phyloP scores from a whole-genome alignment of 2,329 filamentous ascomycete genomes.

The Aspergillus aculeatinus region DNA sequence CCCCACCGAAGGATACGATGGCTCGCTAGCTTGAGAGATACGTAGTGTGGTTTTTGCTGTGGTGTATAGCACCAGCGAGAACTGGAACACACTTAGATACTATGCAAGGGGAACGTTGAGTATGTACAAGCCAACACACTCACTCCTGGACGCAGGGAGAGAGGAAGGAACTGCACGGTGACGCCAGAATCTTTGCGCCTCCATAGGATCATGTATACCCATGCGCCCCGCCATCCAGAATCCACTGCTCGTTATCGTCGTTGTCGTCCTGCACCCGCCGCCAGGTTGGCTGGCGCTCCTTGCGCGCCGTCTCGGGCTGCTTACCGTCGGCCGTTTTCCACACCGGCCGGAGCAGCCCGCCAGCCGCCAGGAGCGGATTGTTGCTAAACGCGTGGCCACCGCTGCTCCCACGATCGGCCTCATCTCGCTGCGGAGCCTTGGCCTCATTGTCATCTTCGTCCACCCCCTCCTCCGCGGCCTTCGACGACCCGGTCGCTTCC shows the following conservation, averaged over 20 bases:
- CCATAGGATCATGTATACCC: conserved; percentile 26
- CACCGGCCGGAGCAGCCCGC: conserved; percentile 46
- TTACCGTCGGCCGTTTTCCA: conserved; percentile 42
- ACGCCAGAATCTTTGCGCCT: background rate
- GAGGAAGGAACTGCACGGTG: background rate
- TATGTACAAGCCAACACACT: too few species aligned
- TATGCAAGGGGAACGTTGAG: too few species aligned
- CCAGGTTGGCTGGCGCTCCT: conserved; percentile 45
- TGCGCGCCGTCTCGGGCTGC: conserved; percentile 22
- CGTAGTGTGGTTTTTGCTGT: too few species aligned
- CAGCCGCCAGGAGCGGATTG: conserved; percentile 46
- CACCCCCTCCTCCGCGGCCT: conserved; percentile 20
- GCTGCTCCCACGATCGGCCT: conserved; percentile 18
- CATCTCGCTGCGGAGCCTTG: conserved; percentile 19
- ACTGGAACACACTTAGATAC: too few species aligned
- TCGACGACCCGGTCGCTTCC: conserved; percentile 22
- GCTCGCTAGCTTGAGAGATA: too few species aligned
- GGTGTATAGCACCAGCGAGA: too few species aligned
- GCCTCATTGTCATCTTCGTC: conserved; percentile 17
- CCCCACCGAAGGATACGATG: too few species aligned
- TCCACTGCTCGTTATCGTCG: conserved; percentile 50
- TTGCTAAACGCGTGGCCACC: conserved; percentile 41
- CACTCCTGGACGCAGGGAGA: too few species aligned
- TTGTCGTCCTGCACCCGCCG: conserved; percentile 49
- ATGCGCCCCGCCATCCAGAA: conserved; percentile 45